Evolutionary conservation across 805 yeast genomes (phyloP), one percentile per base, ranked within the genome.

Genomic region (Hanseniaspora thailandica): DNA sequence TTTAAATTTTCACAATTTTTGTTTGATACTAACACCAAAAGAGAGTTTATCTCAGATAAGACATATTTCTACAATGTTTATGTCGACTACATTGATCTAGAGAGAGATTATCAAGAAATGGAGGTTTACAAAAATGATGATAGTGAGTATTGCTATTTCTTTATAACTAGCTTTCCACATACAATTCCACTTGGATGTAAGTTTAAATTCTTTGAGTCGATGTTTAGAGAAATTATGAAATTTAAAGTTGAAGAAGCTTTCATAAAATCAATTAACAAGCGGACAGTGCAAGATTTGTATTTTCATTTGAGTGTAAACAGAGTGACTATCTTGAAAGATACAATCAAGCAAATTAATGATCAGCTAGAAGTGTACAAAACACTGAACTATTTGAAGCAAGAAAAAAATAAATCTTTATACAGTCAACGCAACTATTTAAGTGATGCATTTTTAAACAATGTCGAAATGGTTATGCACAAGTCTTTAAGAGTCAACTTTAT

Each of bases 191-290:
- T 90, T 55, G 96, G 95, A 0, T 76, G 87, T 1, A 90, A 90
- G 64, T 83, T 88, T 2, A 73, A 82, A 0, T 79, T 90, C 2
- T 67, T 90, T 57, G 95, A 86, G 59, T 81, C 85, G 63, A 96
- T 87, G 62, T 87, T 90, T 0, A 76, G 80, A 57, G 67, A 82
- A 45, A 82, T 77, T 51, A 88, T 88, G 96, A 93, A 84, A 60
- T 69, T 83, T 51, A 81, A 83, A 60, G 95, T 95, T 0, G 95
- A 87, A 60, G 90, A 86, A 63, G 95, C 96, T 0, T 88, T 88
- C 60, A 75, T 88, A 39, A 77, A 76, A 50, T 82, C 95, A 0
- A 62, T 87, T 30, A 85, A 82, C 59, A 75, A 76, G 48, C 73
- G 81, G 50, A 70, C 73, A 19, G 77, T 78, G 0, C 67, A 81